Base-by-base conservation (phyloP, 371 early-diverging fungal species). In the Smittium mucronatum region DNA sequence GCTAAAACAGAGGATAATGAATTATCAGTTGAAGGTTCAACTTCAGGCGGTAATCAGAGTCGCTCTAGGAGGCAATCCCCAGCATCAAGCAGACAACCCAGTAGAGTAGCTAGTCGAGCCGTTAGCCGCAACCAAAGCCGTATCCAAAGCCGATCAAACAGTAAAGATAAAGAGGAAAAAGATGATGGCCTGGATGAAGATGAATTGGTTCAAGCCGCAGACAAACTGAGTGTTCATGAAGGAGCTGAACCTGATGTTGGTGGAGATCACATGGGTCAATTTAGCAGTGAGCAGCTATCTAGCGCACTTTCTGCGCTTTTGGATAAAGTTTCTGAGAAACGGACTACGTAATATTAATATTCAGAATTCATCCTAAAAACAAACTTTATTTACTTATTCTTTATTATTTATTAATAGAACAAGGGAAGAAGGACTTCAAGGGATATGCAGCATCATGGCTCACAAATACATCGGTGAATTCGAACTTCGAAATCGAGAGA, bases 401-500 rank as follows among this genome's bases (percentile, higher is more conserved):
- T 26, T 8, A 11, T 30, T 58, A 8, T 58, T 8, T 58, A n/a
- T 15, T 17, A 33, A 34, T 77, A 82, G 83, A 64, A 77, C 79
- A 1, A 73, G 85, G 30, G 85, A 85, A 67, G 77, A 78, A 30
- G 81, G 80, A 0, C 71, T 86, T 63, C 64, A 74, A 16, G 75
- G 72, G 28, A 71, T 83, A 30, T 75, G 77, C 30, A 72, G 74
- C 0, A 71, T 81, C 29, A 71, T 84, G 70, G 71, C 83, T 30
- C 84, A 81, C 35, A 73, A 78, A 32, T 85, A 81, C 64, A 68
- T 81, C 8, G 83, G 83, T 36, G 82, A 83, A 11, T 73, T 69
- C 8, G 71, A 85, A 60, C 76, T 78, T 17, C 65, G 75, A 2
- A 75, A 75, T 63, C 71, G 74, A 17, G 75, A 83, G 57, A 78